phyloP scores from a whole-genome alignment of 306 rosid genomes.

The Dryas drummondii region DNA sequence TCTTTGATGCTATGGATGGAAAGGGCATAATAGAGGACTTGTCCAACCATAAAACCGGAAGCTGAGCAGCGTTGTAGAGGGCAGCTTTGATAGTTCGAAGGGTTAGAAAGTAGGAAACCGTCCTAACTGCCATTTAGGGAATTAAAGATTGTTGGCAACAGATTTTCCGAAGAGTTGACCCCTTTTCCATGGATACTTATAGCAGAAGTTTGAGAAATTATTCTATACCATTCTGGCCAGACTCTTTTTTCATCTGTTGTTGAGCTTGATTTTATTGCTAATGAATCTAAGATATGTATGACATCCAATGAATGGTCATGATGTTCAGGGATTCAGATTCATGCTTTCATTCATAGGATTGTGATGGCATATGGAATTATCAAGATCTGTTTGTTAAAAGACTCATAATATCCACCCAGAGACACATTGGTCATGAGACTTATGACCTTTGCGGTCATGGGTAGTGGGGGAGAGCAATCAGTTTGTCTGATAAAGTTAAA shows the following conservation, averaged over 20 bases:
- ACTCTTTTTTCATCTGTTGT: background rate
- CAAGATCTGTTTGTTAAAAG: background rate
- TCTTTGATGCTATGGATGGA: conserved; percentile 81
- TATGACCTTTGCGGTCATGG: conserved; percentile 8
- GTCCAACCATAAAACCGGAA: conserved; percentile 33
- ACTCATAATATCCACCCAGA: background rate
- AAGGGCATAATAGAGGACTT: conserved; percentile 84
- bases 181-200: background rate
- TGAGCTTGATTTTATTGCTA: background rate
- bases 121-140: conserved; percentile 1
- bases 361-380: background rate
- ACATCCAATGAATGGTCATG: background rate
- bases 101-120: background rate
- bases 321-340: background rate
- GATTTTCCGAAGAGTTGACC: conserved; percentile 26
- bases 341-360: background rate
- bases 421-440: background rate
- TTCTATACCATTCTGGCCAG: background rate
- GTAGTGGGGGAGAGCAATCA: conserved; percentile 3
- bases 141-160: conserved; percentile 2
- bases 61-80: conserved; percentile 15
- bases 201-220: background rate
- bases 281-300: background rate
- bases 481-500: conserved; percentile 14
- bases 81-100: background rate